Percentiles rank a stretch among this genome's conserved stretches.
These are phyloP conservation scores for Gaeumannomyces tritici DNA, from an alignment of 2,329 filamentous ascomycete genomes.

Conservation along the genomic window DNA sequence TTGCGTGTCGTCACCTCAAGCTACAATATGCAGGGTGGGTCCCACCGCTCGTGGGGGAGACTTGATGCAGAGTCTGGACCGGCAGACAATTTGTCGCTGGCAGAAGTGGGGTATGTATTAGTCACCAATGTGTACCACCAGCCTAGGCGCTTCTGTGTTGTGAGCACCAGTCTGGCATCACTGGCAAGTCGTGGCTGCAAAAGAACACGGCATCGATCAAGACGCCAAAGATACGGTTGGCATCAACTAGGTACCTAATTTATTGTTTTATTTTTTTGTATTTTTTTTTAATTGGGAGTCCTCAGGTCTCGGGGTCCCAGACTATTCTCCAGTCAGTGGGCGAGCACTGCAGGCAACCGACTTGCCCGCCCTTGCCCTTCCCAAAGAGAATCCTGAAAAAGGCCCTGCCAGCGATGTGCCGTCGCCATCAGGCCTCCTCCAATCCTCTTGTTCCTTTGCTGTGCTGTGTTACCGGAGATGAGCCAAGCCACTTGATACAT, in stretches of 20 bases:
- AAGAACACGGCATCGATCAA: too few relatives aligned
- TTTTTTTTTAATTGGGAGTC: constrained; percentile 4
- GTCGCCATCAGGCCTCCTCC: neutral
- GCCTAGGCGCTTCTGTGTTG: too few relatives aligned
- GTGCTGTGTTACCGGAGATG: neutral
- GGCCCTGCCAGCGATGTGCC: neutral
- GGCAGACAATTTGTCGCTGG: too few relatives aligned
- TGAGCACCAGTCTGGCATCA: too few relatives aligned
- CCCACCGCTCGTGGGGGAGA: neutral
- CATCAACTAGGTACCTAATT: neutral
- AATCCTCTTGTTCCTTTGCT: neutral
- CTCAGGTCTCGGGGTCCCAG: constrained; percentile 3
- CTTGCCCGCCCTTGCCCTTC: neutral
- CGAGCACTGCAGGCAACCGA: neutral
- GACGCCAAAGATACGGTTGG: neutral
- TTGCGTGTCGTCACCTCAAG: neutral
- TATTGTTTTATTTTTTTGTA: neutral
- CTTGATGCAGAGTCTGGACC: neutral
- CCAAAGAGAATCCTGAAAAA: neutral
- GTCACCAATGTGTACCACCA: too few relatives aligned
- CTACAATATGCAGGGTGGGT: neutral
- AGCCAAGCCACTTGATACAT: neutral
- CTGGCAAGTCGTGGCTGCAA: too few relatives aligned
- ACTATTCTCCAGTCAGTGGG: neutral
- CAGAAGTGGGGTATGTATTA: too few relatives aligned